Evolutionary conservation across 257 asterid genomes (phyloP).

Genomic region (Sherardia arvensis): DNA sequence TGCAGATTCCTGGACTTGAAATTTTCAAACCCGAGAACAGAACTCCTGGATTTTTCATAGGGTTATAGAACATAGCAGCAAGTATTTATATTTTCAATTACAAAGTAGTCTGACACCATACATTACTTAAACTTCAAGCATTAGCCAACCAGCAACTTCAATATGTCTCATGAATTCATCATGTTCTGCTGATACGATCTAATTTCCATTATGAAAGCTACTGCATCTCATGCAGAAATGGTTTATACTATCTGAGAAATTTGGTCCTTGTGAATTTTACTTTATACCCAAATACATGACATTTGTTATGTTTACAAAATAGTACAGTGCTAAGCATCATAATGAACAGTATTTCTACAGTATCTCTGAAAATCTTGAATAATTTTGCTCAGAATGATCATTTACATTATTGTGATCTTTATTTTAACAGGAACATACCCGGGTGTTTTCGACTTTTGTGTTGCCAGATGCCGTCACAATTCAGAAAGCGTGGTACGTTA

Average conservation of each 20-base stretch:
- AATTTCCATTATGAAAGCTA: background rate
- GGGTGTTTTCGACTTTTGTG: constrained; percentile 66
- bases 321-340: background rate
- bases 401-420: background rate
- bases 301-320: background rate
- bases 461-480: constrained; percentile 90
- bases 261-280: background rate
- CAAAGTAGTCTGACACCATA: background rate
- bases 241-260: background rate
- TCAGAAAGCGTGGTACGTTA: constrained; percentile 86
- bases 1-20: too few species aligned
- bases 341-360: background rate
- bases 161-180: background rate
- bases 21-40: too few species aligned
- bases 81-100: background rate
- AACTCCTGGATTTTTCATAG: background rate
- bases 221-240: background rate
- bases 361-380: background rate
- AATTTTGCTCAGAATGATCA: background rate
- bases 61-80: background rate
- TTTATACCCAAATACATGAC: background rate
- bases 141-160: background rate
- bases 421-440: constrained; percentile 48
- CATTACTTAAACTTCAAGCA: background rate
- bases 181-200: background rate